Percentiles rank a stretch among this genome's conserved stretches.
phyloP scores from a whole-genome alignment of 441 rosid genomes.

The Rhodomyrtus psidioides region DNA sequence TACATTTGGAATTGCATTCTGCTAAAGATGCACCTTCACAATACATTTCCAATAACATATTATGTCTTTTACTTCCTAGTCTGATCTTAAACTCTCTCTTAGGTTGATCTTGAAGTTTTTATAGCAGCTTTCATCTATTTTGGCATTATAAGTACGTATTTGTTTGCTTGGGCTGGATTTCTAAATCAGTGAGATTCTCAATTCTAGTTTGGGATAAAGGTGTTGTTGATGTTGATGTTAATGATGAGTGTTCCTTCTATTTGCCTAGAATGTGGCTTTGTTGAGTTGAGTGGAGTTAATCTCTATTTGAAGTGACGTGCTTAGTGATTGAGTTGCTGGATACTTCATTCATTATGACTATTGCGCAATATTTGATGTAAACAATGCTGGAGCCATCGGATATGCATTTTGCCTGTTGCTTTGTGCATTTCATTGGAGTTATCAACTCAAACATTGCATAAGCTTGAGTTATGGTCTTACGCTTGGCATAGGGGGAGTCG shows the following conservation, averaged over 20 bases:
- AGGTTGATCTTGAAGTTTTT: not conserved
- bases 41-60: not conserved
- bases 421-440: not conserved
- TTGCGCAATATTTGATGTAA: not conserved
- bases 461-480: not conserved
- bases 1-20: not conserved
- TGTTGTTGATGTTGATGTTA: too few relatives aligned
- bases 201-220: not conserved
- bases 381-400: not conserved
- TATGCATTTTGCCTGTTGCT: not conserved
- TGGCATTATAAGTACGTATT: not conserved
- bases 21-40: not conserved
- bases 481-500: fast-evolving
- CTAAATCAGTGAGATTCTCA: not conserved
- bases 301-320: not conserved
- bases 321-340: not conserved
- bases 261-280: not conserved
- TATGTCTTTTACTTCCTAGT: not conserved
- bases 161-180: not conserved
- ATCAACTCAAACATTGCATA: not conserved
- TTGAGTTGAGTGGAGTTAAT: not conserved
- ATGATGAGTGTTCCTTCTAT: not conserved
- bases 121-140: not conserved
- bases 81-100: not conserved
- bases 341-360: not conserved